A percentile compares a stretch with the other conserved stretches of the same genome.
Conservation (phyloP, 306 rosid genomes). For the Lotus japonicus region DNA sequence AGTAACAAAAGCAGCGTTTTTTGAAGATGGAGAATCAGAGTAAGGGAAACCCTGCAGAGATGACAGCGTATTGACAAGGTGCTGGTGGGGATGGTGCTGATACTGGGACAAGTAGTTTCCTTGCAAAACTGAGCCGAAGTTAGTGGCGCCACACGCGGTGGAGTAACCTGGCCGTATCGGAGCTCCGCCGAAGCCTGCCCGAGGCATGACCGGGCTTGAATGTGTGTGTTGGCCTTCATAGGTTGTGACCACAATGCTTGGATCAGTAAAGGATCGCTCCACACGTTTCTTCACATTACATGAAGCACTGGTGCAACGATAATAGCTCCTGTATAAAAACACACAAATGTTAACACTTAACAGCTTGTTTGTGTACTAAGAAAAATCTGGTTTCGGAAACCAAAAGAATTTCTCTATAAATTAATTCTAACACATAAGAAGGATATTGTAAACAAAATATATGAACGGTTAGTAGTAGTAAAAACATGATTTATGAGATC, state of each 20-base stretch:
- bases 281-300: slow-evolving; percentile 93
- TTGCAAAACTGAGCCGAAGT: slow-evolving; percentile 24
- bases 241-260: slow-evolving; percentile 75
- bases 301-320: slow-evolving; percentile 84
- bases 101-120: slow-evolving; percentile 25
- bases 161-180: not conserved
- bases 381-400: too few species aligned
- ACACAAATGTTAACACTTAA: not conserved
- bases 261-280: slow-evolving; percentile 74
- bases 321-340: slow-evolving; percentile 60
- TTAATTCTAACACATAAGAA: too few species aligned
- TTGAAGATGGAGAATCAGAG: not conserved
- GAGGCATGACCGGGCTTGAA: slow-evolving; percentile 63
- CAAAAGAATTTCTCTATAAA: too few species aligned
- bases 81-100: slow-evolving; percentile 21
- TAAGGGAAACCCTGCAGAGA: slow-evolving; percentile 18
- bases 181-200: slow-evolving; percentile 32
- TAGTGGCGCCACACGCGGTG: slow-evolving; percentile 10
- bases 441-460: too few species aligned
- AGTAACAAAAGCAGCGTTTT: slow-evolving; percentile 6
- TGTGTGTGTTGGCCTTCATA: slow-evolving; percentile 93
- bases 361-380: too few species aligned
- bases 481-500: too few species aligned
- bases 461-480: too few species aligned
- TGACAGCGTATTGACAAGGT: slow-evolving; percentile 24